These are phyloP conservation scores for Yarrowia galli DNA, from an alignment of 1,139 yeast species.

Conservation along the genomic window DNA sequence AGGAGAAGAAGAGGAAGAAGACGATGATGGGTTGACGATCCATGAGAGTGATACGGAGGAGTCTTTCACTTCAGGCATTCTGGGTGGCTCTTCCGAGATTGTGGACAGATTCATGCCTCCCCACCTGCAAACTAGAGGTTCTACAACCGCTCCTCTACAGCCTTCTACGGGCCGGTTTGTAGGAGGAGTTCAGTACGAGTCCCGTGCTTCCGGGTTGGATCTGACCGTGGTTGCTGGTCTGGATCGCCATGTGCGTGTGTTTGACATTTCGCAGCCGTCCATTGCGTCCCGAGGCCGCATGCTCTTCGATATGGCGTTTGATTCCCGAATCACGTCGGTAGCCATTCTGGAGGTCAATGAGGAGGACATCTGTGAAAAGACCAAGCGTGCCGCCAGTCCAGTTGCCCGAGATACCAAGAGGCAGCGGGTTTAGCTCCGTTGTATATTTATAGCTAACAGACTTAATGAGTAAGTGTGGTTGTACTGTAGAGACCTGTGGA, in stretches of 20 bases:
- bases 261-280: constrained; percentile 21
- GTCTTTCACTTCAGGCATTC: neutral
- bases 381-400: constrained; percentile 28
- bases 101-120: constrained; percentile 33
- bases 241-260: constrained; percentile 22
- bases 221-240: constrained; percentile 30
- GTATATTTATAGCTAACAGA: constrained; percentile 35
- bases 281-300: constrained; percentile 19
- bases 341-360: constrained; percentile 24
- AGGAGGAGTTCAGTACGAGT: constrained; percentile 26
- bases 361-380: constrained; percentile 24
- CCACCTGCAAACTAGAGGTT: neutral
- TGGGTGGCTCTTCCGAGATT: constrained; percentile 1
- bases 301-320: constrained; percentile 17
- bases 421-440: constrained; percentile 23
- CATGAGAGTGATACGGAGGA: constrained; percentile 19
- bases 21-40: neutral
- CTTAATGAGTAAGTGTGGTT: neutral
- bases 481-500: neutral
- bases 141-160: neutral
- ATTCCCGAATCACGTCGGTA: constrained; percentile 22
- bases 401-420: constrained; percentile 18
- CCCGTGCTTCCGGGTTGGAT: constrained; percentile 19
- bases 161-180: constrained; percentile 21
- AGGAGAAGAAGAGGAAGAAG: neutral